Base-by-base conservation (phyloP, 2,329 filamentous ascomycete species). In the Pestalotiopsis sp. region DNA sequence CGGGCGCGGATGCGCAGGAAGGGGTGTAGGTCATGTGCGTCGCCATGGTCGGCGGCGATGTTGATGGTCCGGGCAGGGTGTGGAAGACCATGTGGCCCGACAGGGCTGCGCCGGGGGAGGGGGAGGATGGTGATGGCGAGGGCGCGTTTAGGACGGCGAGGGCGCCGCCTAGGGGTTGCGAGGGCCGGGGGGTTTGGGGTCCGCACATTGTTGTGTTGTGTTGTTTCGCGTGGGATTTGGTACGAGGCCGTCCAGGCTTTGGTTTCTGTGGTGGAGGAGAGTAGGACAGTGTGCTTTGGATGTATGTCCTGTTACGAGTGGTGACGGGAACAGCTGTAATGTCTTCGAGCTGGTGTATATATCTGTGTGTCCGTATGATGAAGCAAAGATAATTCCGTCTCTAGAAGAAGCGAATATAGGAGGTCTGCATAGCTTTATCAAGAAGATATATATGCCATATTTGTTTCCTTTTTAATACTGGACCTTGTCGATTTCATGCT, bases 121-220 rank as follows among this genome's bases (percentile, higher is more conserved):
- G 7, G 17, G 56, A 4, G n/a, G 35, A 38, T 0, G 58, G 35
- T 60, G 58, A 6, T 7, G 63, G 35, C 0, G 20, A n/a, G 2
- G 63, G 44, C 1, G 44, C 14, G 48, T 22, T 35, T 3, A 65
- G n/a, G 14, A 65, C 63, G n/a, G 63, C 63, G 9, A 65, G 63
- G 24, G 63, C 63, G 24, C 63, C 63, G 63, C 63, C 63, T 20
- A 55, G 7, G 1, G 26, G 20, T 39, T 63, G 60, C 11, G 60
- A 63, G 10, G 60, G 60, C 3, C 60, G 60, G 5, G 60, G 60
- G 3, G 60, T 44, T 63, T 63, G 60, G 38, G 38, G 35, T 20
- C 60, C 60, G 60, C 60, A 63, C 60, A 63, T 63, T 48, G n/a
- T 58, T 52, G 56, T 58, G 56, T 24, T 58, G 4, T 14, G 20